Evolutionary conservation across 805 yeast species (phyloP).

Genomic region (Yueomyces sp.): DNA sequence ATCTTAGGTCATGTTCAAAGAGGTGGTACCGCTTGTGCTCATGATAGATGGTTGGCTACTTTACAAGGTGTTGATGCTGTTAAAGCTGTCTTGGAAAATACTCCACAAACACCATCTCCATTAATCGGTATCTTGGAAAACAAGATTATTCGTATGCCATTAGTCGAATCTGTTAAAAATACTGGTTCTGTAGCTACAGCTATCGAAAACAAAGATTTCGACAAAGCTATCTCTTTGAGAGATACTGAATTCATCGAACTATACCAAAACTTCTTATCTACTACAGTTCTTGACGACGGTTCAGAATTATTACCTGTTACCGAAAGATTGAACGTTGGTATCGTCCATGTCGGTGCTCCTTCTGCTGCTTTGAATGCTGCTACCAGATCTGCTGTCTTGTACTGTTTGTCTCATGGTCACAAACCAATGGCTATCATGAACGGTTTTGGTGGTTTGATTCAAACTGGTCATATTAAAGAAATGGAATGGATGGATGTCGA

Average conservation of each 20-base stretch:
- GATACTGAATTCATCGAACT: constrained; percentile 82
- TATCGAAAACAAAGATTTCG: constrained; percentile 65
- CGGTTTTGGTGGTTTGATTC: constrained; percentile 83
- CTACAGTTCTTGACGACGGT: constrained; percentile 56
- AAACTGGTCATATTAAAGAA: constrained; percentile 72
- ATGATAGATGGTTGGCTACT: constrained; percentile 82
- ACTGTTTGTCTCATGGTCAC: constrained; percentile 85
- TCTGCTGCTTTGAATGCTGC: constrained; percentile 95
- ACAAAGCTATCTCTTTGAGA: constrained; percentile 73
- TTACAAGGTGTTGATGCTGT: constrained; percentile 97
- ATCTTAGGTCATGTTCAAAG: constrained; percentile 96
- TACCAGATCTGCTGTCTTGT: constrained; percentile 77
- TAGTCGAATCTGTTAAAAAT: constrained; percentile 78
- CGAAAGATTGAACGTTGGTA: constrained; percentile 61
- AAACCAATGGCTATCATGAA: constrained; percentile 81
- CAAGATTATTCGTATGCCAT: constrained; percentile 69
- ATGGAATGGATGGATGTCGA: constrained; percentile 78
- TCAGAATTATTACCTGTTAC: constrained; percentile 44
- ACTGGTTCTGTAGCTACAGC: constrained; percentile 89
- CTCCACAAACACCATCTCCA: constrained; percentile 89
- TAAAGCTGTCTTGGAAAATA: constrained; percentile 74
- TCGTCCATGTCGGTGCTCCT: constrained; percentile 92
- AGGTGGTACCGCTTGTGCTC: constrained; percentile 97
- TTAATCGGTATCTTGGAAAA: constrained; percentile 85
- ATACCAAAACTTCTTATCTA: constrained; percentile 55